These are phyloP conservation scores for Arachis monticola DNA, from an alignment of 331 rosid genomes.

Conservation along the genomic window DNA sequence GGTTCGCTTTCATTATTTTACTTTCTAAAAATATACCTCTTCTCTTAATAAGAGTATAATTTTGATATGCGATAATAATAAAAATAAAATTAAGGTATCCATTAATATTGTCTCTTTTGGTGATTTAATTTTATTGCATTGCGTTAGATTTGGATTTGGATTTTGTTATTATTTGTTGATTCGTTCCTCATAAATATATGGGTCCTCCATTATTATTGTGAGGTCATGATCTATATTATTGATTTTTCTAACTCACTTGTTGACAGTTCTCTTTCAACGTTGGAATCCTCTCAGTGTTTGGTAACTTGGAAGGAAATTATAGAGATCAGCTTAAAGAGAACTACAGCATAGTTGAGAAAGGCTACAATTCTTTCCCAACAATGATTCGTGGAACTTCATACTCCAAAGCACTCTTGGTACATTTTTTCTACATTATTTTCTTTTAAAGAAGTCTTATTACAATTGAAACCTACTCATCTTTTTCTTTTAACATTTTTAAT, in stretches of 20 bases:
- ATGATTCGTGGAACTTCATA: constrained; percentile 72
- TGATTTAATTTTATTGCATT: constrained; percentile 22
- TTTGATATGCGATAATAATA: background rate
- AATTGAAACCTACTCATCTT: no score
- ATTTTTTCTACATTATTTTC: background rate
- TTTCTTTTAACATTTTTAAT: no score
- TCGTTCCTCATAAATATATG: constrained; percentile 28
- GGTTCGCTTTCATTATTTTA: constrained; percentile 43
- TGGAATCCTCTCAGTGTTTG: constrained; percentile 76
- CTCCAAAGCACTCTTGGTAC: constrained; percentile 80
- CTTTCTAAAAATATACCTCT: no score
- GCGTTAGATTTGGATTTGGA: constrained; percentile 23
- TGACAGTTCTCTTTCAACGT: constrained; percentile 75
- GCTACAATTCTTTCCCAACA: constrained; percentile 87
- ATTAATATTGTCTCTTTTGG: constrained; percentile 15
- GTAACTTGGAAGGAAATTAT: constrained; percentile 54
- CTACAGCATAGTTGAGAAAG: constrained; percentile 74
- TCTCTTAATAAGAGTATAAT: no score
- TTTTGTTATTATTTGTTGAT: constrained; percentile 39
- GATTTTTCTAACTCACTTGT: constrained; percentile 15
- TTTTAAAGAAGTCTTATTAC: no score
- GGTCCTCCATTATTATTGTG: constrained; percentile 43
- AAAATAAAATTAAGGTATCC: no score
- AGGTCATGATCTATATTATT: background rate
- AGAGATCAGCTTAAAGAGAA: constrained; percentile 65